These are phyloP conservation scores for Exophiala spinifera DNA, from an alignment of 2,329 filamentous ascomycete species.

Conservation along the genomic window DNA sequence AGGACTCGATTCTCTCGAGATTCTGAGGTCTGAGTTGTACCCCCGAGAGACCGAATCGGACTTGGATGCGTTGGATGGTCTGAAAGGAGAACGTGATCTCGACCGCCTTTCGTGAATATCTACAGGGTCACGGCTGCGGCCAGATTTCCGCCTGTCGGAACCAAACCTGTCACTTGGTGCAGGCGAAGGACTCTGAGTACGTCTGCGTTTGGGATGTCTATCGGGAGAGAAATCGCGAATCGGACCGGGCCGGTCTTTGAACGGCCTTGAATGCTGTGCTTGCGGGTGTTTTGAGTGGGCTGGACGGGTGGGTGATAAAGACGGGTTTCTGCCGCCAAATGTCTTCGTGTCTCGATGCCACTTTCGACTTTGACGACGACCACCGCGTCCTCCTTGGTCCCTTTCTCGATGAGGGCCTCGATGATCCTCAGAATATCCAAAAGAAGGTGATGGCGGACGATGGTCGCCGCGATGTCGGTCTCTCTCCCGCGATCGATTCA, in stretches of 20 bases:
- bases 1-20: slow-evolving; percentile 34
- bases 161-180: slow-evolving; percentile 20
- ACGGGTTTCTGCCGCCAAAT: slow-evolving; percentile 20
- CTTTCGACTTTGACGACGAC: slow-evolving; percentile 13
- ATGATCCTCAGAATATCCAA: slow-evolving; percentile 8
- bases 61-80: slow-evolving; percentile 35
- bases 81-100: slow-evolving; percentile 31
- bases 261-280: slow-evolving; percentile 7
- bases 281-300: slow-evolving; percentile 13
- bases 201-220: slow-evolving; percentile 26
- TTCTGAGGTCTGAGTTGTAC: slow-evolving; percentile 29
- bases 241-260: slow-evolving; percentile 15
- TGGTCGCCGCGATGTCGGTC: slow-evolving; percentile 28
- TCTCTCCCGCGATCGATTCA: slow-evolving; percentile 31
- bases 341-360: slow-evolving; percentile 21
- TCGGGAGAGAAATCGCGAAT: slow-evolving; percentile 23
- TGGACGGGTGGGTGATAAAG: slow-evolving; percentile 20
- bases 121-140: slow-evolving; percentile 38
- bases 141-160: slow-evolving; percentile 33
- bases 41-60: slow-evolving; percentile 29
- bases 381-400: slow-evolving; percentile 7
- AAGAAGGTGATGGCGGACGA: slow-evolving; percentile 21
- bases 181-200: slow-evolving; percentile 29
- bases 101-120: slow-evolving; percentile 36
- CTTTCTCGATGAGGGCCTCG: slow-evolving; percentile 12